Base-by-base conservation (phyloP, 345 rosid species). In the Ailanthus altissimus region DNA sequence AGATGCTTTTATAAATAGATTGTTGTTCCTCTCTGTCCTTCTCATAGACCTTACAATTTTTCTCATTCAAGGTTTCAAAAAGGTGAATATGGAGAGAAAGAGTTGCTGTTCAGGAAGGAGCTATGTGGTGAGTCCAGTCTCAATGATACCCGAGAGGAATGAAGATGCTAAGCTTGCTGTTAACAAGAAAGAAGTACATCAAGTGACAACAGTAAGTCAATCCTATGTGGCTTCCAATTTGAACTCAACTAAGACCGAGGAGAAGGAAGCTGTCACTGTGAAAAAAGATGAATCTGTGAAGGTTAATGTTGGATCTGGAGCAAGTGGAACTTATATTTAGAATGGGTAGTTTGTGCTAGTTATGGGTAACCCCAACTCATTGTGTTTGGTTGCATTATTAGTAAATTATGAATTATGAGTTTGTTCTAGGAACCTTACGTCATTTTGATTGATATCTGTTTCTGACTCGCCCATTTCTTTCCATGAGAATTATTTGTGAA, bases 121-220 rank as follows among this genome's bases (percentile, higher is more conserved):
- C 36, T 18, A 5, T 14, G 26, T 12, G 1, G 10, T 12, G 1
- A 53, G 28, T 70, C 62, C 62, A 0, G 7, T 9, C 28, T 14
- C 8, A 0, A 23, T 25, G 2, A 38, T 18, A 20, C 43, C 67
- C 25, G 11, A 23, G 10, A 32, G 6, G 72, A 58, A 58, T 10
- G 76, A 59, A 73, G 76, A 59, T 21, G 57, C 43, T 0, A 73
- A 73, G 42, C 67, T 57, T 26, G 76, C 26, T 15, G 4, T 45
- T 7, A 54, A 50, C 75, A 8, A 23, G 23, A 43, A 72, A 7
- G 67, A 58, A 58, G 8, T 26, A 11, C 3, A 1, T 70, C 61
- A 20, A 70, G 46, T 51, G 11, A 1, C 26, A 32, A 12, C 36
- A 68, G 72, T 38, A 25, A 68, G 57, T 42, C 7, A 26, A 47